These are phyloP conservation scores for Wallacemonas sp. DNA, from an alignment of 208 protist species.

Conservation along the genomic window DNA sequence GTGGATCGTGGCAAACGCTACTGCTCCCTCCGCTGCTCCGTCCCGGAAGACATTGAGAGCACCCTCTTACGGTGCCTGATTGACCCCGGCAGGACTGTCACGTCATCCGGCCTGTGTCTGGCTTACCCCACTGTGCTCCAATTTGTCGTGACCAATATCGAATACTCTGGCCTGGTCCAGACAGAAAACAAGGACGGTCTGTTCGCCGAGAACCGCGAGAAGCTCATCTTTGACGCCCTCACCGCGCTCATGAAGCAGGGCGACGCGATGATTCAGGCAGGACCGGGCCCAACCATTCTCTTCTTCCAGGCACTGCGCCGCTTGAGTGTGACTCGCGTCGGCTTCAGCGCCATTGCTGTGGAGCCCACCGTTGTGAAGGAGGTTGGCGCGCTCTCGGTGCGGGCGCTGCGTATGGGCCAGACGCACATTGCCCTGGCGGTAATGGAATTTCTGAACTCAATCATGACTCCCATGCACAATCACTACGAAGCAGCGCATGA, in stretches of 20 bases:
- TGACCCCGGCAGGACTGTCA: neutral
- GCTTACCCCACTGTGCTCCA: slow-evolving; percentile 34
- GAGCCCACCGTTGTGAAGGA: slow-evolving; percentile 63
- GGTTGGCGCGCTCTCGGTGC: slow-evolving; percentile 49
- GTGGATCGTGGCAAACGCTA: slow-evolving; percentile 71
- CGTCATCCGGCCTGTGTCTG: slow-evolving; percentile 3
- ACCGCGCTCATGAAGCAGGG: slow-evolving; percentile 63
- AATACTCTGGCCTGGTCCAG: slow-evolving; percentile 81
- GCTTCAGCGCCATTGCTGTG: slow-evolving; percentile 84
- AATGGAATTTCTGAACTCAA: slow-evolving; percentile 85
- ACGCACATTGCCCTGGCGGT: slow-evolving; percentile 72
- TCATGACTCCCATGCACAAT: slow-evolving; percentile 94
- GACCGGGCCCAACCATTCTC: slow-evolving; percentile 22
- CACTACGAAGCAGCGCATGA: slow-evolving; percentile 91
- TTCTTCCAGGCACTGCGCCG: slow-evolving; percentile 84
- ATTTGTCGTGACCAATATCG: slow-evolving; percentile 92
- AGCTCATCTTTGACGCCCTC: slow-evolving; percentile 78
- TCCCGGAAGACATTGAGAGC: slow-evolving; percentile 86
- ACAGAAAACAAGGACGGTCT: slow-evolving; percentile 89
- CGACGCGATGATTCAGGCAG: slow-evolving; percentile 24
- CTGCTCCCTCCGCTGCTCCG: slow-evolving; percentile 43
- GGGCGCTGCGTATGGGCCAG: slow-evolving; percentile 71
- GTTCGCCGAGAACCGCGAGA: slow-evolving; percentile 92
- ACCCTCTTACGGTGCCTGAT: slow-evolving; percentile 75
- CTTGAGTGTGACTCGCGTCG: slow-evolving; percentile 81